phyloP scores from a whole-genome alignment of 1,139 yeast genomes.

The Yamadazyma dendronema region DNA sequence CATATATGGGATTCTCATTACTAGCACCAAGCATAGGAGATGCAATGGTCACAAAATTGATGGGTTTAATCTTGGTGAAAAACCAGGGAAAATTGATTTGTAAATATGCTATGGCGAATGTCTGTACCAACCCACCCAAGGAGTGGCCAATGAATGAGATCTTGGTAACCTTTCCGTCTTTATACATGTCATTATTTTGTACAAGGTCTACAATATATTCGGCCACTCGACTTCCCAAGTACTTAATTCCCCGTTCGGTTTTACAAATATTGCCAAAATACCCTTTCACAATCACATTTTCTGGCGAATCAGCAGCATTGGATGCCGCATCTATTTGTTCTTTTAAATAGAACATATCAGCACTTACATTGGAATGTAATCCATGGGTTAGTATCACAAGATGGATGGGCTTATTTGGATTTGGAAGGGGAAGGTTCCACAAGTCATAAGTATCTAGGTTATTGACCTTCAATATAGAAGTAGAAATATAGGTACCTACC shows the following conservation, averaged over 20 bases:
- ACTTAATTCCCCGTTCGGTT: slow-evolving; percentile 89
- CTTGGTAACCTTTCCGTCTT: slow-evolving; percentile 43
- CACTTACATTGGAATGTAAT: slow-evolving; percentile 81
- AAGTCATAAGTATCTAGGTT: slow-evolving; percentile 65
- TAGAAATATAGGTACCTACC: slow-evolving; percentile 31
- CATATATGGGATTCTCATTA: slow-evolving; percentile 84
- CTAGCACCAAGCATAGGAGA: slow-evolving; percentile 84
- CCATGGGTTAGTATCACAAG: slow-evolving; percentile 87
- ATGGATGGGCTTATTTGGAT: slow-evolving; percentile 54
- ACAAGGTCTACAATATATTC: slow-evolving; percentile 68
- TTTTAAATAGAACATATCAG: slow-evolving; percentile 84
- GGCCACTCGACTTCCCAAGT: slow-evolving; percentile 79
- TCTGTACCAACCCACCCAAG: slow-evolving; percentile 86
- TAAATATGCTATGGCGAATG: slow-evolving; percentile 83
- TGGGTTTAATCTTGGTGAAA: slow-evolving; percentile 63
- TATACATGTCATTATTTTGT: slow-evolving; percentile 30
- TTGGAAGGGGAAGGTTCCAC: slow-evolving; percentile 62
- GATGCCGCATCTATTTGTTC: slow-evolving; percentile 62
- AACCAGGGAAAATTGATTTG: slow-evolving; percentile 67
- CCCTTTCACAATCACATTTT: slow-evolving; percentile 73
- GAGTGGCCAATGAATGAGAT: slow-evolving; percentile 93
- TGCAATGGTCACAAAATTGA: slow-evolving; percentile 83
- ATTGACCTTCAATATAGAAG: slow-evolving; percentile 36
- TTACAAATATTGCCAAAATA: slow-evolving; percentile 81
- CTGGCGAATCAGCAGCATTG: slow-evolving; percentile 35